These are phyloP conservation scores for Turnera subulata DNA, from an alignment of 345 rosid species.

Conservation along the genomic window DNA sequence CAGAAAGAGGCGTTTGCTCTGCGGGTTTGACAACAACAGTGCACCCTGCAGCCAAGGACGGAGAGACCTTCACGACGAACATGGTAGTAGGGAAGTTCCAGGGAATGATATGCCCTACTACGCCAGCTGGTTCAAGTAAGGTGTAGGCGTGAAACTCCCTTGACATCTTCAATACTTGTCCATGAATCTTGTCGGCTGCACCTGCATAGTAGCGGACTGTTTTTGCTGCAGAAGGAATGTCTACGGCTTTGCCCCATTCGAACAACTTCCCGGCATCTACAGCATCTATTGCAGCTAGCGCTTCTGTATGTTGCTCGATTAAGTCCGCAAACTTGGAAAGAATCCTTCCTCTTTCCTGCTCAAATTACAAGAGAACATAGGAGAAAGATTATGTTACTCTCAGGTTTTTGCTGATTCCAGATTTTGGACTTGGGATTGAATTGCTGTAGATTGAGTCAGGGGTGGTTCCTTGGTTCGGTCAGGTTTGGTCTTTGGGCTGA, in stretches of 20 bases:
- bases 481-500: too few relatives aligned
- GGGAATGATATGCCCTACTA: constrained; percentile 74
- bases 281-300: constrained; percentile 63
- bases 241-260: constrained; percentile 29
- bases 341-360: constrained; percentile 60
- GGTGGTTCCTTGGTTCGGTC: too few relatives aligned
- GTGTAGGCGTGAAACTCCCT: constrained; percentile 63
- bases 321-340: constrained; percentile 62
- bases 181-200: constrained; percentile 89
- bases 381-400: too few relatives aligned
- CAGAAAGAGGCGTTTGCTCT: constrained; percentile 87
- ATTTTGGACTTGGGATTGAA: too few relatives aligned
- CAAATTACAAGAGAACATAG: not conserved
- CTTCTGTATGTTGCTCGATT: constrained; percentile 53
- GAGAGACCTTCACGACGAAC: constrained; percentile 63
- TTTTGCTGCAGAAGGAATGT: constrained; percentile 41
- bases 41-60: constrained; percentile 86
- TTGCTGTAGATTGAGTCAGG: too few relatives aligned
- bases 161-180: constrained; percentile 62
- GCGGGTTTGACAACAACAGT: constrained; percentile 86
- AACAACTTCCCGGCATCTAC: constrained; percentile 68
- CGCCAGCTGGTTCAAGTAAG: constrained; percentile 75
- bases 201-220: constrained; percentile 70
- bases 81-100: constrained; percentile 77
- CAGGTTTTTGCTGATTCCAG: too few relatives aligned